Evolutionary conservation across 352 stramenopile species (phyloP), one percentile per base, ranked within the genome.

Genomic region (Globisporangium perplexum): DNA sequence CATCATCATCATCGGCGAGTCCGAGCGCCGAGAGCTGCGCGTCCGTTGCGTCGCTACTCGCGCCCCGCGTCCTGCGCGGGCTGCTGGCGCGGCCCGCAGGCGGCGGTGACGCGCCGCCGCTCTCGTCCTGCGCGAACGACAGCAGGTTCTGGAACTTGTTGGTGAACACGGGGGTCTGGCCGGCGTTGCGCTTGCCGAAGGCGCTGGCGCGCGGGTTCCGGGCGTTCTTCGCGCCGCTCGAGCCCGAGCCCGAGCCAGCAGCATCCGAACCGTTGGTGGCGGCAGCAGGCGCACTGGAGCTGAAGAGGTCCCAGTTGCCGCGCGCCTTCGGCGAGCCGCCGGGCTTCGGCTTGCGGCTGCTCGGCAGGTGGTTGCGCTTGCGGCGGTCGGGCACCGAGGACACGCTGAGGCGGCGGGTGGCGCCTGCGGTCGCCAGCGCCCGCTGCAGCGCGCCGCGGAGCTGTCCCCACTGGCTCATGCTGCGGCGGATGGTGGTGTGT

Each of bases 141-240:
- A 91, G 55, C 50, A 91, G 56, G 63, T 91, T 91, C 66, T 89
- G 77, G 50, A 91, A 91, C 63, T 91, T 89, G 71, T 91, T 88
- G 22, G 81, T 89, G 53, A 88, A 88, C 43, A 88, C 73, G 5
- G 66, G 63, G 17, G 47, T 53, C 43, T 85, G 57, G 39, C 53
- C 47, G 22, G 42, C 47, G 20, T 52, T 41, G 24, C 54, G 60
- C 38, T 77, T 73, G 48, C 66, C 70, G 28, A 61, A 61, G 20
- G 38, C 47, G 20, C 47, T 47, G 15, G 18, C 47, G 22, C 54
- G 54, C 5, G 38, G 46, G 38, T 23, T 55, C 47, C 55, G 55
- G 28, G 50, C 46, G 35, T 58, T 63, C 6, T 20, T 53, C 14
- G 47, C 51, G 36, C 23, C 43, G 7, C 31, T 57, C 38, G 38